Evolutionary conservation across 176 grass and related monocot genomes (phyloP).

Genomic region (Oryza australiensis): DNA sequence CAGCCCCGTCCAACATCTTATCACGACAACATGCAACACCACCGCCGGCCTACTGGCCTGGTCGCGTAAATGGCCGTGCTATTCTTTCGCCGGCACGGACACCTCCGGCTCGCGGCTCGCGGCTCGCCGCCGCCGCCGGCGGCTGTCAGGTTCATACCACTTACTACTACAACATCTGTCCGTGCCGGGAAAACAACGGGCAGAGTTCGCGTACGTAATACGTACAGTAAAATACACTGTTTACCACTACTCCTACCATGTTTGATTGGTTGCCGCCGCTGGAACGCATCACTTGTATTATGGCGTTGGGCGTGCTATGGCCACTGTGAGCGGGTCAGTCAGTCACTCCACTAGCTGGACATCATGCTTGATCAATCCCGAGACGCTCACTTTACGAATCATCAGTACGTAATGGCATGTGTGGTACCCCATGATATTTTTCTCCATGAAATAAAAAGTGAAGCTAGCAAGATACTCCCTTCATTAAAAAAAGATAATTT

Average conservation of each 20-base stretch:
- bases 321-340: neutral
- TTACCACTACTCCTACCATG: too few species aligned
- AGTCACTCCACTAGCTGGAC: too few species aligned
- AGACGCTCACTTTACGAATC: neutral
- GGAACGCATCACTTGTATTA: neutral
- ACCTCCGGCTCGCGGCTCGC: neutral
- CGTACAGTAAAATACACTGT: too few species aligned
- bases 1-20: slow-evolving; percentile 27
- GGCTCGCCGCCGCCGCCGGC: neutral
- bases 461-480: neutral
- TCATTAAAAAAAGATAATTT: too few species aligned
- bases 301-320: neutral
- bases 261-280: neutral
- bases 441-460: neutral
- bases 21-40: neutral
- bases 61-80: too few species aligned
- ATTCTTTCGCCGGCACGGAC: neutral
- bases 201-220: too few species aligned
- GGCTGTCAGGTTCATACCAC: neutral
- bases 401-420: neutral
- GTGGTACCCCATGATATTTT: neutral
- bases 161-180: neutral
- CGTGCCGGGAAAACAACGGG: too few species aligned
- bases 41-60: too few species aligned
- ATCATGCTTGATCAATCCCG: too few species aligned